These are phyloP conservation scores for Prosopis cineraria DNA, from an alignment of 306 rosid genomes.

Conservation along the genomic window DNA sequence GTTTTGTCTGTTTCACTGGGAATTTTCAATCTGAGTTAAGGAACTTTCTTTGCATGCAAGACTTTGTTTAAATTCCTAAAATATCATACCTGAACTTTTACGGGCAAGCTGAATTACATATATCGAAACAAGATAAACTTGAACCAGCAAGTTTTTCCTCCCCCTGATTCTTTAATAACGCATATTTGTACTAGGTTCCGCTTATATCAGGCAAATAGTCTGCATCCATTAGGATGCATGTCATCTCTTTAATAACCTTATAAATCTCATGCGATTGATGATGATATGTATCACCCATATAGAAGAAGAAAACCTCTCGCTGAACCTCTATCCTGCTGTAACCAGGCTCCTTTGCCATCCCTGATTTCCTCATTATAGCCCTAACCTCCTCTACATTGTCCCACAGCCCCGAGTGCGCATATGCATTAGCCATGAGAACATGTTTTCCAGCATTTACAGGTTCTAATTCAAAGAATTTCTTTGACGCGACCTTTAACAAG, in stretches of 20 bases:
- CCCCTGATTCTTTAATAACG: background rate
- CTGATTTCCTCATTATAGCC: slow-evolving; percentile 55
- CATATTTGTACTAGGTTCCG: slow-evolving; percentile 21
- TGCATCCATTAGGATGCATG: slow-evolving; percentile 50
- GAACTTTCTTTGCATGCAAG: slow-evolving; percentile 17
- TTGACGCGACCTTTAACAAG: slow-evolving; percentile 64
- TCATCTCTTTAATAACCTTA: slow-evolving; percentile 51
- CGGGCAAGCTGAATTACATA: slow-evolving; percentile 11
- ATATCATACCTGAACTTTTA: background rate
- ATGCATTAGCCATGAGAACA: slow-evolving; percentile 72
- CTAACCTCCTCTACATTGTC: slow-evolving; percentile 64
- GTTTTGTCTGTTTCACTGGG: slow-evolving; percentile 10
- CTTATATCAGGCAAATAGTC: slow-evolving; percentile 52
- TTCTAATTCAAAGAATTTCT: slow-evolving; percentile 61
- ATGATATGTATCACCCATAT: slow-evolving; percentile 59
- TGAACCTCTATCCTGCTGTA: slow-evolving; percentile 78
- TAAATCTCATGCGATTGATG: slow-evolving; percentile 53
- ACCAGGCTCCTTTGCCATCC: slow-evolving; percentile 76
- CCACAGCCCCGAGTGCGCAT: slow-evolving; percentile 75
- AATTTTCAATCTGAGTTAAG: slow-evolving; percentile 11
- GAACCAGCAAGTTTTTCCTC: background rate
- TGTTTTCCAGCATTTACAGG: slow-evolving; percentile 59
- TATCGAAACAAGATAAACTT: background rate
- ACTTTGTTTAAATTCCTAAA: slow-evolving; percentile 15
- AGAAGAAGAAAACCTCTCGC: slow-evolving; percentile 51